Evolutionary conservation across 352 stramenopile species (phyloP), one percentile per base, ranked within the genome.

Genomic region (Globisporangium recalcitrans): DNA sequence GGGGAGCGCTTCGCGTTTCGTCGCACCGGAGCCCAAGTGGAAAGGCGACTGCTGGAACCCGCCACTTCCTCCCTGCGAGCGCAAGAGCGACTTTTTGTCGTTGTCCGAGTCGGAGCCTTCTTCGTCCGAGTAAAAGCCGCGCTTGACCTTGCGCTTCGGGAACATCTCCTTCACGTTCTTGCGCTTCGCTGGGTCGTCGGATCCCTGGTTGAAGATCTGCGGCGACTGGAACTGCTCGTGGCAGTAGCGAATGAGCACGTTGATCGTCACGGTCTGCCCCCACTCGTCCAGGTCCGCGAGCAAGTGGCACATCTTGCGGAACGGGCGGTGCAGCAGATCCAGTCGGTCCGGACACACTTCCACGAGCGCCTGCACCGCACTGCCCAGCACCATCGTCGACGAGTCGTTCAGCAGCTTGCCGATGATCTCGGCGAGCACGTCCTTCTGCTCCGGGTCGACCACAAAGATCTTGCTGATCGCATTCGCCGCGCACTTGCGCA

Each of bases 251-350:
- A 90, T 89, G 44, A 99, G 80, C 54, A 97, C 80, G 63, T 98
- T 89, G 26, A 99, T 79, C 10, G 78, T 85, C n/a, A 97, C 80
- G 32, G 98, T 96, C 69, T 99, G 97, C 7, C 93, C 93, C 97
- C 97, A 99, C 72, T 99, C 97, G 79, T 99, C 97, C 60, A 99
- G 96, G 75, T 99, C 97, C 0, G 96, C 97, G 21, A 99, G 74
- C 58, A 99, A 76, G 69, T 98, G 95, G 80, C 97, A 99, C 36
- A 99, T 78, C 77, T 98, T 99, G 29, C 97, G 86, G 82, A 97
- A 99, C 58, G 83, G 87, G 0, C 74, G 75, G 71, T 99, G 97
- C 34, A 99, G 77, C 31, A 99, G 67, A 63, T 98, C 95, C 51
- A 98, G 81, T 5, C 93, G 80, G 40, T 98, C 77, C 0, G 97